Percentiles rank a stretch among this genome's conserved stretches.
phyloP scores from a whole-genome alignment of 768 basidiomycete genomes.

The Trametes elegans region DNA sequence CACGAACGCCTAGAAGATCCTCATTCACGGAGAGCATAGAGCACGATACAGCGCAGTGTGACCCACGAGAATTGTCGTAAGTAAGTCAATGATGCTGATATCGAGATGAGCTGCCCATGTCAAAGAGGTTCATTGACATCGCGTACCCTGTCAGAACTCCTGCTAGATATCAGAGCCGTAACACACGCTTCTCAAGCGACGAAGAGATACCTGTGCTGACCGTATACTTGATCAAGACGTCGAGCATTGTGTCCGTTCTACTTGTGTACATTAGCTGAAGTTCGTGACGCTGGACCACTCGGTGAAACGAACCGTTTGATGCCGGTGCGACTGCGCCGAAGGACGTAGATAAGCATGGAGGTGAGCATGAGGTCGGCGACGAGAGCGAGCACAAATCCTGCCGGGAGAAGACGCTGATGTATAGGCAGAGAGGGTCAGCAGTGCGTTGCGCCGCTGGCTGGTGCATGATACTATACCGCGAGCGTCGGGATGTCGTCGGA shows the following conservation, averaged over 20 bases:
- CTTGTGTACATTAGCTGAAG: background rate
- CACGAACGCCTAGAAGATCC: background rate
- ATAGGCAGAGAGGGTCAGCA: no score
- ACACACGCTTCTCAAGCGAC: no score
- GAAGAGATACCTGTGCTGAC: background rate
- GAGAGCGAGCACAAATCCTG: background rate
- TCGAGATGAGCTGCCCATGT: background rate
- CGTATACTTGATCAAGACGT: background rate
- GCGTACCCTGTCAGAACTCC: background rate
- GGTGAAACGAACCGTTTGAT: background rate
- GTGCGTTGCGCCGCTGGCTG: no score
- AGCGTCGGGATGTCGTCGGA: no score
- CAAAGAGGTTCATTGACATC: background rate
- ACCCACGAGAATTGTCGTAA: background rate
- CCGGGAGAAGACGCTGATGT: background rate
- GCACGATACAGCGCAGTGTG: no score
- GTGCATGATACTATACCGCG: no score
- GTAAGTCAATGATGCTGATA: background rate
- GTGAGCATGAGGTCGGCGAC: background rate
- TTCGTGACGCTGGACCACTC: background rate
- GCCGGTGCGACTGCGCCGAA: background rate
- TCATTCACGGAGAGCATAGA: no score
- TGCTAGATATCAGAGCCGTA: no score
- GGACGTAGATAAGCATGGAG: background rate
- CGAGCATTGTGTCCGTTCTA: background rate